Evolutionary conservation across 1,284 basidiomycete species (phyloP), one percentile per base, ranked within the genome.

Genomic region (Melampsora larici-populina): DNA sequence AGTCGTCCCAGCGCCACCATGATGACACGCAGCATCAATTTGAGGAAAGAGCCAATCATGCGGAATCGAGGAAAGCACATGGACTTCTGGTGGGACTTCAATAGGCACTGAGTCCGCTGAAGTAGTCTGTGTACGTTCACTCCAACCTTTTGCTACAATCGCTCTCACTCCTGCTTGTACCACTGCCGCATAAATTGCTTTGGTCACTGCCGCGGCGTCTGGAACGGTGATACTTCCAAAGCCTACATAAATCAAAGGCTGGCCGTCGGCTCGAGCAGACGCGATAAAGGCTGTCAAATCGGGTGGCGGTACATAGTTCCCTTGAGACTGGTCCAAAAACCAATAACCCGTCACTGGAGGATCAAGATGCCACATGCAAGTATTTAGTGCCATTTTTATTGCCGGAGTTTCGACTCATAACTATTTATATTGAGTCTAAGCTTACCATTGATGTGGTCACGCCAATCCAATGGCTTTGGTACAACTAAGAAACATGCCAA

Each of bases 191-290:
- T 79, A 79, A n/a, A 79, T 73, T 29, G 68, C 68, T 24, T 63
- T 72, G 46, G 78, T 75, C 18, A 79, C 70, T 1, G 67, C 64
- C 1, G 18, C 49, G 2, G 78, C 43, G 48, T 79, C 78, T 2
- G 76, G 68, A 18, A 79, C 78, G 8, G 77, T 78, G 6, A 79
- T 76, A 78, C 79, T 96, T 18, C 96, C 96, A 83, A 97, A 99
- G 31, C 96, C 96, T 80, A 99, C 94, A 85, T 98, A 99, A 5
- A 98, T 94, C 48, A 99, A 87, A 85, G 96, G 97, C 87, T 92
- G 92, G 78, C 89, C 88, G 24, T 86, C 85, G 46, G 86, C 86
- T 80, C 89, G 90, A 3, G 95, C 93, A 36, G 86, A 86, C 72
- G 91, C 88, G 78, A 99, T 93, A 83, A 97, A 99, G 51, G 88